Conservation (phyloP, 2,329 filamentous ascomycete genomes). For the Incumbomyces delicatus region DNA sequence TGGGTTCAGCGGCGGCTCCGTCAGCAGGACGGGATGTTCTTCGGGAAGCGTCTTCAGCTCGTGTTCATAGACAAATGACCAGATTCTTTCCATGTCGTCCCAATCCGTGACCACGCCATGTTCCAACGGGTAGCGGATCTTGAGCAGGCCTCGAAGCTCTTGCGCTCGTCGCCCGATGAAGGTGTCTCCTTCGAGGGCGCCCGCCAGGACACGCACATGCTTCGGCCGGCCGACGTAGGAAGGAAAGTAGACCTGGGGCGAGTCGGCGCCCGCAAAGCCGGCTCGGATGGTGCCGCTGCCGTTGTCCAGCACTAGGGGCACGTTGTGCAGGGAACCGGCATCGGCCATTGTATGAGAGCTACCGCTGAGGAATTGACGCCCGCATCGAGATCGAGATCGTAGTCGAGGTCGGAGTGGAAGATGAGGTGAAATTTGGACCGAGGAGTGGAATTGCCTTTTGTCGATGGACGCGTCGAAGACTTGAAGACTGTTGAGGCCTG, state of each 20-base stretch:
- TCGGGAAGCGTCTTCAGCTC: slow-evolving; percentile 94
- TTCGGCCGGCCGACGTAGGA: slow-evolving; percentile 96
- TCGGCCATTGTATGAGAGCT: slow-evolving; percentile 14
- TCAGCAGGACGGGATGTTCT: slow-evolving; percentile 95
- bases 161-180: slow-evolving; percentile 92
- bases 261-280: slow-evolving; percentile 90
- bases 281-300: slow-evolving; percentile 95
- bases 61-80: slow-evolving; percentile 94
- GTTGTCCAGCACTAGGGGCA: slow-evolving; percentile 97
- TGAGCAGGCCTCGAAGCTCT: slow-evolving; percentile 82
- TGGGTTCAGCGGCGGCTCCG: slow-evolving; percentile 90
- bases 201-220: slow-evolving; percentile 88
- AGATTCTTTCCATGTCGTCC: slow-evolving; percentile 99
- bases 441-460: too few species aligned
- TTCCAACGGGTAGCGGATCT: slow-evolving; percentile 91
- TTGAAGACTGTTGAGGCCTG: too few species aligned
- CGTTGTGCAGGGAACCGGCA: slow-evolving; percentile 66
- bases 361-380: not conserved
- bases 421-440: too few species aligned
- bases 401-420: not conserved
- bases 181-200: slow-evolving; percentile 88
- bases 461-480: too few species aligned
- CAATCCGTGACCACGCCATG: slow-evolving; percentile 98
- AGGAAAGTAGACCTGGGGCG: slow-evolving; percentile 93
- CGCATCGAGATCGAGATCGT: not conserved